These are phyloP conservation scores for Zygnema cylindricum DNA, from an alignment of 139 green algal genomes.

Conservation along the genomic window DNA sequence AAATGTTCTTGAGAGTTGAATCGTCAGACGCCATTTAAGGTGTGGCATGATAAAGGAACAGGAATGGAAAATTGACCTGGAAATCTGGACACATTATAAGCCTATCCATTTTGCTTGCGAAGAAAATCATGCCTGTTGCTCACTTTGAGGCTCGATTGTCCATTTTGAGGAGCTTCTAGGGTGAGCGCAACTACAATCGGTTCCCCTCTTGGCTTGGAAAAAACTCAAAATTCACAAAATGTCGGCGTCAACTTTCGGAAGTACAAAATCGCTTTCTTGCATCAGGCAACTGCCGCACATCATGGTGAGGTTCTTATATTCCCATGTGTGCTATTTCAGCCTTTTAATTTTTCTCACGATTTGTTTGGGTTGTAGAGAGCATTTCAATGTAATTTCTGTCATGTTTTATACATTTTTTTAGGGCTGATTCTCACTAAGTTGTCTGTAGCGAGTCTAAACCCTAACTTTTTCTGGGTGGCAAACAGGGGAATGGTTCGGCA, in stretches of 20 bases:
- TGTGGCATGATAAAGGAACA: too few species aligned
- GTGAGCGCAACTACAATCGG: slow-evolving; percentile 68
- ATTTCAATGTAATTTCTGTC: too few species aligned
- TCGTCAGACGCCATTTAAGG: too few species aligned
- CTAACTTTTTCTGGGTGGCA: background rate
- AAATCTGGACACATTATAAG: too few species aligned
- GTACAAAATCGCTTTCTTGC: slow-evolving; percentile 81
- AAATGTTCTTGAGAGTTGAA: background rate
- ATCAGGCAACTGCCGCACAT: slow-evolving; percentile 39
- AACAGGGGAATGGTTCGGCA: slow-evolving; percentile 68
- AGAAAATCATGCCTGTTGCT: slow-evolving; percentile 15
- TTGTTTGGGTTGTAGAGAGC: too few species aligned
- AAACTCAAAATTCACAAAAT: slow-evolving; percentile 81
- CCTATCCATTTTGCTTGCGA: slow-evolving; percentile 6
- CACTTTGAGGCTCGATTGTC: background rate
- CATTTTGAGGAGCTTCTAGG: slow-evolving; percentile 11
- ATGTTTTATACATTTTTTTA: too few species aligned
- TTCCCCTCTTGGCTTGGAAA: slow-evolving; percentile 94
- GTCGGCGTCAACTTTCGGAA: slow-evolving; percentile 85
- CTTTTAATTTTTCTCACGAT: background rate
- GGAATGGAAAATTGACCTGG: slow-evolving; percentile 6
- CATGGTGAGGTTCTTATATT: background rate
- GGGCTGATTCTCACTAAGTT: too few species aligned
- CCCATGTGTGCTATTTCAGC: background rate
- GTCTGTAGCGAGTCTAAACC: background rate